Evolutionary conservation across 2,329 filamentous ascomycete species (phyloP).

Genomic region (Fusarium dimerum): DNA sequence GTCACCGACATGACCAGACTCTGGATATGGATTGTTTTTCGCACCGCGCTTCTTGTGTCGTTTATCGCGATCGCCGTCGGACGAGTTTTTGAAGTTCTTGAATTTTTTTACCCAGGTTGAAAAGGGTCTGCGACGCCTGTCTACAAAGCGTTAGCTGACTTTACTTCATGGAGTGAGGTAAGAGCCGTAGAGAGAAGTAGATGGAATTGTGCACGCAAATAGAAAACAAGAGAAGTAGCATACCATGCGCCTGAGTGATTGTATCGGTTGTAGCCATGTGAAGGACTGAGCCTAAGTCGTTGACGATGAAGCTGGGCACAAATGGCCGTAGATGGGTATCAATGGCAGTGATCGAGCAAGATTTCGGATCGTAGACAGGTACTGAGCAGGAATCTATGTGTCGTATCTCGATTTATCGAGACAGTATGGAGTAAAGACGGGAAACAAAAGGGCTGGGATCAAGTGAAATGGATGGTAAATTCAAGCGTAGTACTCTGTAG

Average conservation of each 20-base stretch:
- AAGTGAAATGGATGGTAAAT: background rate
- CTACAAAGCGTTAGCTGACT: constrained; percentile 5
- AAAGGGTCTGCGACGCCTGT: constrained; percentile 78
- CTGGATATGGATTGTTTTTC: constrained; percentile 89
- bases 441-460: background rate
- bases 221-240: constrained; percentile 1
- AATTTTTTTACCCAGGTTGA: constrained; percentile 93
- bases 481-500: background rate
- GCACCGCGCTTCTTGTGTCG: constrained; percentile 55
- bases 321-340: constrained; percentile 8
- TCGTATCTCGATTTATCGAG: background rate
- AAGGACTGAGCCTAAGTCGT: background rate
- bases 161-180: constrained; percentile 7
- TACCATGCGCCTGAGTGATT: constrained; percentile 28
- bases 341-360: background rate
- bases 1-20: constrained; percentile 64
- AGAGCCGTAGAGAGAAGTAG: background rate
- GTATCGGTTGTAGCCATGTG: constrained; percentile 31
- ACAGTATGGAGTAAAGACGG: background rate
- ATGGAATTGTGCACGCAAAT: background rate
- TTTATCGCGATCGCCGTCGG: constrained; percentile 53
- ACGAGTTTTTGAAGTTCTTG: constrained; percentile 78
- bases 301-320: constrained; percentile 17
- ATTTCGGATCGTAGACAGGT: background rate
- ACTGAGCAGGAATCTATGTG: background rate